Evolutionary conservation across 1,284 basidiomycete species (phyloP), one percentile per base, ranked within the genome.

Genomic region (Fomitopsis palustris): DNA sequence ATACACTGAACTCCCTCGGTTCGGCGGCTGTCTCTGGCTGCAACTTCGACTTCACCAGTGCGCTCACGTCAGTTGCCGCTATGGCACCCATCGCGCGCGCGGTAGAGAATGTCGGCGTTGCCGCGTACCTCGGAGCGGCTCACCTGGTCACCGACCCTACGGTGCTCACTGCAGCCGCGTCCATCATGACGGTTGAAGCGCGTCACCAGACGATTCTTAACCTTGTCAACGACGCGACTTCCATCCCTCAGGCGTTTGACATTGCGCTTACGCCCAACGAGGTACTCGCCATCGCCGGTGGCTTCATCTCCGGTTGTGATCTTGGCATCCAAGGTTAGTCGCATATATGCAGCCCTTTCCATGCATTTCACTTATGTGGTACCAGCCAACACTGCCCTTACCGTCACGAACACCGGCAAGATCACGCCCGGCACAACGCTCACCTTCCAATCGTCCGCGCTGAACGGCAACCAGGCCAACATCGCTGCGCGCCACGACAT

Each of bases 121-220:
- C 79, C 37, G 90, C 90, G 2, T 95, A 95, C 75, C 82, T 92
- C 39, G 92, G 92, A 61, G 91, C 85, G 55, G 85, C 88, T 7
- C 78, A 82, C 56, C 81, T 89, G 55, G 68, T 93, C 55, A 71
- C 76, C 23, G 85, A 92, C 66, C 83, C 86, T n/a, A 73, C 77
- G 37, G 70, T 93, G 64, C 76, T 92, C 55, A 82, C 82, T 55
- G 81, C 85, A 31, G 91, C 91, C 53, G 92, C 81, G 8, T 86
- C 86, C 29, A 94, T 95, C 74, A 71, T 92, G 70, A 90, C 92
- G 38, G 79, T 90, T 55, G 92, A 95, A 71, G 88, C 90, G 27
- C 87, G 93, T 57, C 92, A 94, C 70, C 88, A 92, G 71, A 87
- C 86, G 4, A 74, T 93, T 38, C 78, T 93, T 45, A 93, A 93